Conservation (phyloP, 2,329 filamentous ascomycete species). For the Macrophomina tecta region DNA sequence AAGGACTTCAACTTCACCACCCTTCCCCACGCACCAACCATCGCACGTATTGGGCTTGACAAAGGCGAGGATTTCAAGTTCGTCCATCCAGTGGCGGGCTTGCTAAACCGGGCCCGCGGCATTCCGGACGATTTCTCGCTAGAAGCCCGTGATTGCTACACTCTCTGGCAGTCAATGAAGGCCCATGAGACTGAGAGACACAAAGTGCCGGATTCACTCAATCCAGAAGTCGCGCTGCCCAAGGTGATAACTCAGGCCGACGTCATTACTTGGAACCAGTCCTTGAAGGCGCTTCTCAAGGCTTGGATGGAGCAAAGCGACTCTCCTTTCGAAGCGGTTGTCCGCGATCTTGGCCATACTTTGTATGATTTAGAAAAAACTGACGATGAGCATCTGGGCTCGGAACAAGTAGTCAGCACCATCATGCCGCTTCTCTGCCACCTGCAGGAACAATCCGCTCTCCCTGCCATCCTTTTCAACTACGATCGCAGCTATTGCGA, state of each 20-base stretch:
- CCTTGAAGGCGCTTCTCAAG: slow-evolving; percentile 64
- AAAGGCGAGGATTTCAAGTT: slow-evolving; percentile 59
- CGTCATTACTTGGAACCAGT: slow-evolving; percentile 68
- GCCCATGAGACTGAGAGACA: slow-evolving; percentile 61
- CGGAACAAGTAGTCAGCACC: slow-evolving; percentile 43
- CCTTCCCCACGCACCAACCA: slow-evolving; percentile 45
- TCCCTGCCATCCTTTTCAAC: slow-evolving; percentile 79
- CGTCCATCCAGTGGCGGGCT: slow-evolving; percentile 68
- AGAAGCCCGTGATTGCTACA: slow-evolving; percentile 73
- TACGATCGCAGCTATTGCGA: slow-evolving; percentile 74
- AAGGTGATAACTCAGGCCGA: slow-evolving; percentile 67
- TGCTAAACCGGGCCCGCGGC: slow-evolving; percentile 65
- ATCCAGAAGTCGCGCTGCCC: slow-evolving; percentile 58
- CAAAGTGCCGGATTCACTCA: slow-evolving; percentile 57
- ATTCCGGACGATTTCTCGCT: slow-evolving; percentile 71
- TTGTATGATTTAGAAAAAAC: not conserved
- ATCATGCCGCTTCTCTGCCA: slow-evolving; percentile 65
- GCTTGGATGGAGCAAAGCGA: slow-evolving; percentile 64
- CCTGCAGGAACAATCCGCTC: slow-evolving; percentile 66
- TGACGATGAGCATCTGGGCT: not conserved
- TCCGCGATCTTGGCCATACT: slow-evolving; percentile 48
- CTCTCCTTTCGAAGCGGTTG: slow-evolving; percentile 61
- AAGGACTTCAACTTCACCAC: slow-evolving; percentile 58
- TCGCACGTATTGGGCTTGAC: slow-evolving; percentile 56
- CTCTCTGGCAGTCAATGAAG: slow-evolving; percentile 68